Evolutionary conservation across 495 filamentous ascomycete species (phyloP), one percentile per base, ranked within the genome.

Genomic region (Clavariopsis aquatica): DNA sequence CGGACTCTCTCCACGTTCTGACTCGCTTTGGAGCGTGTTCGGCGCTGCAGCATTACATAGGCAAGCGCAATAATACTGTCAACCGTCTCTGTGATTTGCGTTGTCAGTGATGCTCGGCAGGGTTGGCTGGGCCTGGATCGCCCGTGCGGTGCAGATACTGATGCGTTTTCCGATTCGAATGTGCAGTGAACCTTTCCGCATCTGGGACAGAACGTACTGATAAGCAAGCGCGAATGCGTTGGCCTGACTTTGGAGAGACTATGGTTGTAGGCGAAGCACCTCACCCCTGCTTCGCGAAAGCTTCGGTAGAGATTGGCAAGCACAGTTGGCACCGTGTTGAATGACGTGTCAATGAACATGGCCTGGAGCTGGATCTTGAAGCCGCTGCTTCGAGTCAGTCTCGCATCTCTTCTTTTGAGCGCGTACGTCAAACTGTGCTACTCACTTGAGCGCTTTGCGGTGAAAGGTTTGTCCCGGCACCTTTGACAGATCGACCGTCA

Each of bases 311-410:
- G 75, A 69, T 93, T 96, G 6, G 74, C 74, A 3, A 95, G 76
- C 3, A 93, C 89, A 0, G 84, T 89, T 1, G 69, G 49, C 1
- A 82, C 68, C 6, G 85, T 85, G 72, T 97, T 98, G 77, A 93
- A 88, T 4, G 79, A 76, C 2, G 89, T 91, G 71, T 96, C 93
- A 60, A 94, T 87, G 73, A 93, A 93, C 88, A 96, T 95, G 29
- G 87, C 81, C 68, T 95, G 88, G 57, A 90, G 85, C 66, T 94
- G 91, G 47, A 93, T 87, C 72, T 94, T 93, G 79, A 97, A 91
- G 0, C 88, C 79, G 71, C 85, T 80, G 27, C 24, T 60, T 15
- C 55, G 23, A 13, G 63, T 67, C 52, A 70, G 60, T 31, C 20
- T 66, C 15, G 77, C 34, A 23, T 23, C 24, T 57, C 12, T 17